Conservation (phyloP, 805 yeast genomes). For the Metschnikowia similis region DNA sequence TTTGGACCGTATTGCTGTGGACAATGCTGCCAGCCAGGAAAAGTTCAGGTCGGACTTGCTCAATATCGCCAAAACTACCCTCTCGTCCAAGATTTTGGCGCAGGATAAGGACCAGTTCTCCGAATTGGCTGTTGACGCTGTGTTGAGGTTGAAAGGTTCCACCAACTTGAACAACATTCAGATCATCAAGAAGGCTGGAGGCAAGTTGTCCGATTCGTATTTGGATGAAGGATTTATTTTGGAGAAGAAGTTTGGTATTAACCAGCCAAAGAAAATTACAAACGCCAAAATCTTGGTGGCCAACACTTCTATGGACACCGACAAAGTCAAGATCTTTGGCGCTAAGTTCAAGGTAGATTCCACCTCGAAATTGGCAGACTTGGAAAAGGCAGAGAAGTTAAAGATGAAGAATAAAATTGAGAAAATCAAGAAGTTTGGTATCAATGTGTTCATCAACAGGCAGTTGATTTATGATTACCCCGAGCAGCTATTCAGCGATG, state of each 20-base stretch:
- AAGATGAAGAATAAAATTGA: conserved; percentile 90
- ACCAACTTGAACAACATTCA: conserved; percentile 90
- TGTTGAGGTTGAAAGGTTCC: conserved; percentile 78
- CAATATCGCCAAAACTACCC: conserved; percentile 87
- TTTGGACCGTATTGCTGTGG: conserved; percentile 72
- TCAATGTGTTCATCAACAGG: conserved; percentile 89
- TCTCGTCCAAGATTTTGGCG: conserved; percentile 88
- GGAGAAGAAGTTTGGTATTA: conserved; percentile 87
- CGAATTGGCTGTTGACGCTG: conserved; percentile 89
- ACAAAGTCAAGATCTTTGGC: conserved; percentile 95
- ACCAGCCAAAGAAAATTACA: conserved; percentile 81
- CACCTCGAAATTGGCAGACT: conserved; percentile 87
- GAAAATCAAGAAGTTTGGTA: conserved; percentile 81
- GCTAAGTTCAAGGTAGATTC: conserved; percentile 97
- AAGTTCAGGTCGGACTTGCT: conserved; percentile 71
- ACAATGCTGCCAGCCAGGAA: conserved; percentile 55
- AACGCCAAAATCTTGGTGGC: conserved; percentile 89
- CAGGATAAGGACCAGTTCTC: conserved; percentile 92
- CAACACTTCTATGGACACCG: conserved; percentile 95
- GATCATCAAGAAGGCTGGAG: conserved; percentile 90
- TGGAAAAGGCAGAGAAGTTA: conserved; percentile 89
- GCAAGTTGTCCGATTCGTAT: conserved; percentile 84
- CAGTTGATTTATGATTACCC: conserved; percentile 98
- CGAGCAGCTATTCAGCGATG: conserved; percentile 87
- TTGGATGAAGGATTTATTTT: conserved; percentile 94